Evolutionary conservation across 192 early-diverging fungal species (phyloP).

Genomic region (Rhizophagus sp.): DNA sequence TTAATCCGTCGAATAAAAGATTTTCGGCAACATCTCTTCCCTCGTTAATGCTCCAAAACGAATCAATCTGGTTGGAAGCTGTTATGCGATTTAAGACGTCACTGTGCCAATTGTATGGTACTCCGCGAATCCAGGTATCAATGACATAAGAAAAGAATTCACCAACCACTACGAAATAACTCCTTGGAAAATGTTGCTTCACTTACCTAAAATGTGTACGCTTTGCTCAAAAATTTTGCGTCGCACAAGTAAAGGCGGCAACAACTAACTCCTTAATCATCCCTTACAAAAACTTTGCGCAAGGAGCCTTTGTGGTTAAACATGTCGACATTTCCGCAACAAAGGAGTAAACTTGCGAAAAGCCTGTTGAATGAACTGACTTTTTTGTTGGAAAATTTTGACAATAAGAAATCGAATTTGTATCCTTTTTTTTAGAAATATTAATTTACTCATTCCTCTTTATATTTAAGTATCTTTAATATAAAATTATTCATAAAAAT

Average conservation of each 20-base stretch:
- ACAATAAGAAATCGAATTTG: slow-evolving; percentile 36
- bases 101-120: slow-evolving; percentile 50
- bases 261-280: slow-evolving; percentile 23
- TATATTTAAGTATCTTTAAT: background rate
- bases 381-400: slow-evolving; percentile 36
- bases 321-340: slow-evolving; percentile 46
- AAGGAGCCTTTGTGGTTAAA: slow-evolving; percentile 51
- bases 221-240: background rate
- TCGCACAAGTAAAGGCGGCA: background rate
- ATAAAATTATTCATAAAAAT: background rate
- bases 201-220: slow-evolving; percentile 11
- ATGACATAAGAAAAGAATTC: background rate
- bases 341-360: slow-evolving; percentile 34
- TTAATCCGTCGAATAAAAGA: slow-evolving; percentile 32
- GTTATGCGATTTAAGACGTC: slow-evolving; percentile 48
- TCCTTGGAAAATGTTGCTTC: slow-evolving; percentile 1
- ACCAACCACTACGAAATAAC: background rate
- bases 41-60: slow-evolving; percentile 50
- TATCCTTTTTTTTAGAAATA: slow-evolving; percentile 10
- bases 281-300: slow-evolving; percentile 21
- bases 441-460: background rate
- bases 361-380: slow-evolving; percentile 37
- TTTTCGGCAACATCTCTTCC: slow-evolving; percentile 42
- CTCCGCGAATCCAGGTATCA: slow-evolving; percentile 58
- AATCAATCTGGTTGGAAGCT: slow-evolving; percentile 45